These are phyloP conservation scores for Chaetomium fimeti DNA, from an alignment of 495 filamentous ascomycete species.

Conservation along the genomic window DNA sequence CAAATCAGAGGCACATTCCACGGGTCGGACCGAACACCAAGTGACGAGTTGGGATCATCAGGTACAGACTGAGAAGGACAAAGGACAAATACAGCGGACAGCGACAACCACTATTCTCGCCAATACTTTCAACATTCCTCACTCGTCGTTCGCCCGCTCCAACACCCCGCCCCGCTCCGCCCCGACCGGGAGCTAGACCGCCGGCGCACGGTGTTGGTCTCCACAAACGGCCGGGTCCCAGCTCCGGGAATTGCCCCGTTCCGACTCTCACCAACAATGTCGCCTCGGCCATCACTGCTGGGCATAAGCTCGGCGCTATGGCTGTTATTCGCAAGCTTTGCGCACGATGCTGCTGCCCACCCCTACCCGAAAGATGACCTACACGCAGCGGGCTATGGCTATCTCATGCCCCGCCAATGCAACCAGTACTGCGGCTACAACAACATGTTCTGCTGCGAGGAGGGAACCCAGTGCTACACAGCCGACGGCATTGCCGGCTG, in stretches of 20 bases:
- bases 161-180: background rate
- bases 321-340: slow-evolving; percentile 25
- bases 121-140: background rate
- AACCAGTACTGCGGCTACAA: slow-evolving; percentile 65
- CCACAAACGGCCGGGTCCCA: slow-evolving; percentile 13
- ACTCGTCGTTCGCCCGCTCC: background rate
- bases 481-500: slow-evolving; percentile 50
- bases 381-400: slow-evolving; percentile 41
- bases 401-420: slow-evolving; percentile 52
- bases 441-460: slow-evolving; percentile 65
- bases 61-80: background rate
- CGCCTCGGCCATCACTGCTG: slow-evolving; percentile 6
- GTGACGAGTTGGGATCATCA: background rate
- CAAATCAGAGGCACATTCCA: slow-evolving; percentile 4
- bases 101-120: background rate
- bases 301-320: slow-evolving; percentile 32
- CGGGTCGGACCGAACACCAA: slow-evolving; percentile 9
- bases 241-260: background rate
- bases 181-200: slow-evolving; percentile 5
- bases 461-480: slow-evolving; percentile 61
- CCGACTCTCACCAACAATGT: slow-evolving; percentile 1
- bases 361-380: slow-evolving; percentile 44
- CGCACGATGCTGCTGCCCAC: slow-evolving; percentile 40
- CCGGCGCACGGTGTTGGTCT: slow-evolving; percentile 15
- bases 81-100: background rate